A percentile compares a stretch with the other conserved stretches of the same genome.
Conservation (phyloP, 2,329 filamentous ascomycete genomes). For the Ilyonectria robusta region DNA sequence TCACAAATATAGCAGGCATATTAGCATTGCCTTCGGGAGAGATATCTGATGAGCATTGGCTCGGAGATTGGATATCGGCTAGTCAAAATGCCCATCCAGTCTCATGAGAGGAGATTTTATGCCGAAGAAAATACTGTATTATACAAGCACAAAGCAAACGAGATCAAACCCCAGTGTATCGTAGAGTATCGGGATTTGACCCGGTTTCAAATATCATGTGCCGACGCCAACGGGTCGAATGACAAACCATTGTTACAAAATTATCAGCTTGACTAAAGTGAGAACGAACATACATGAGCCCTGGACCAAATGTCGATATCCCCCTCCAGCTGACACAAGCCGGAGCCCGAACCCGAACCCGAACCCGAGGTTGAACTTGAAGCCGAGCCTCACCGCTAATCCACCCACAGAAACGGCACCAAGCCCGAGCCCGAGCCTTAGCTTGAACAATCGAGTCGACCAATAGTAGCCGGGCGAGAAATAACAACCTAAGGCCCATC, state of each 20-base stretch:
- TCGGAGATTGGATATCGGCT: background rate
- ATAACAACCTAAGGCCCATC: no score
- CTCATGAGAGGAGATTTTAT: background rate
- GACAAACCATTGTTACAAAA: no score
- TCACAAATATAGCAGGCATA: background rate
- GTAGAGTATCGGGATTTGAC: no score
- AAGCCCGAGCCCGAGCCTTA: no score
- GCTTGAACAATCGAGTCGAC: background rate
- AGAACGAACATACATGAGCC: background rate
- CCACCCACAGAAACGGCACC: no score
- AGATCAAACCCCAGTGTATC: no score
- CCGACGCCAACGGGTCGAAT: no score
- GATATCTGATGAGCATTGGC: background rate
- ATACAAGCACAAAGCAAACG: no score
- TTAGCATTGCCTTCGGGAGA: background rate
- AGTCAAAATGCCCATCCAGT: background rate
- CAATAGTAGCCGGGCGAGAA: no score
- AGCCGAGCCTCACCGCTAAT: background rate
- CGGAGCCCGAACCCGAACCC: slow-evolving; percentile 5
- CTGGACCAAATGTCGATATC: no score
- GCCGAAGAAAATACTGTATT: background rate
- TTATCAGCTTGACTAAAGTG: no score
- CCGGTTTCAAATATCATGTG: no score
- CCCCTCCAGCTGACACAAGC: background rate
- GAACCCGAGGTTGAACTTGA: background rate